Percentiles rank a stretch among this genome's conserved stretches.
phyloP scores from a whole-genome alignment of 257 asterid species.

The Solanum habrochaites region DNA sequence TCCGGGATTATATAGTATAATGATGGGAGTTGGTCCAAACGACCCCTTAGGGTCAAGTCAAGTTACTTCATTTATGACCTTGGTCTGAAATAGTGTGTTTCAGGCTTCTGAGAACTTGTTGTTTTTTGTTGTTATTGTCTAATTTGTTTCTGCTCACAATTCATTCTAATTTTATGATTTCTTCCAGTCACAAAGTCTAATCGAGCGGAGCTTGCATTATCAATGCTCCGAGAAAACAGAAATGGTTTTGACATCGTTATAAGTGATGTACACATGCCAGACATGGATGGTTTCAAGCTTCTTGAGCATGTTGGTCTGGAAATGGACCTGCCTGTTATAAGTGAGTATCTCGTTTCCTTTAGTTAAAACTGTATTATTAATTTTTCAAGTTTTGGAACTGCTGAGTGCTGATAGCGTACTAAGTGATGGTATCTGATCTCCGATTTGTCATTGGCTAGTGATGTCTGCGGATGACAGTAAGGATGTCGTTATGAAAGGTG shows the following conservation, averaged over 20 bases:
- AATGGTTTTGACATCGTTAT: conserved; percentile 75
- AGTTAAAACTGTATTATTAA: background rate
- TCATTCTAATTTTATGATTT: background rate
- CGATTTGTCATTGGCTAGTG: conserved; percentile 37
- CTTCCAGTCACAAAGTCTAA: conserved; percentile 65
- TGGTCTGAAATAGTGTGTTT: background rate
- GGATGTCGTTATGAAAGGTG: conserved; percentile 90
- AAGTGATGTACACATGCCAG: conserved; percentile 98
- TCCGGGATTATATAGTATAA: background rate
- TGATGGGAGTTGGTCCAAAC: background rate
- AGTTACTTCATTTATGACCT: background rate
- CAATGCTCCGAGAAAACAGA: conserved; percentile 56
- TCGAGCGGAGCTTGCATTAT: conserved; percentile 72
- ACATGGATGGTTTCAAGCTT: conserved; percentile 93
- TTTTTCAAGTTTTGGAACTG: background rate
- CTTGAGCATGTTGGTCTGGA: conserved; percentile 80
- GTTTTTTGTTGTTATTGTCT: background rate
- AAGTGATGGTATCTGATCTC: background rate
- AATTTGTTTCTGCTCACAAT: background rate
- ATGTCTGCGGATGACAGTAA: conserved; percentile 96
- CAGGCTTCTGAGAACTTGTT: background rate
- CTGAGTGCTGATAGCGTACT: background rate
- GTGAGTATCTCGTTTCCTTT: conserved; percentile 30
- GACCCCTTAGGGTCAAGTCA: background rate
- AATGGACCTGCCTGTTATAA: conserved; percentile 97